Evolutionary conservation across 495 filamentous ascomycete genomes (phyloP).

Genomic region (Oidiodendron maius): DNA sequence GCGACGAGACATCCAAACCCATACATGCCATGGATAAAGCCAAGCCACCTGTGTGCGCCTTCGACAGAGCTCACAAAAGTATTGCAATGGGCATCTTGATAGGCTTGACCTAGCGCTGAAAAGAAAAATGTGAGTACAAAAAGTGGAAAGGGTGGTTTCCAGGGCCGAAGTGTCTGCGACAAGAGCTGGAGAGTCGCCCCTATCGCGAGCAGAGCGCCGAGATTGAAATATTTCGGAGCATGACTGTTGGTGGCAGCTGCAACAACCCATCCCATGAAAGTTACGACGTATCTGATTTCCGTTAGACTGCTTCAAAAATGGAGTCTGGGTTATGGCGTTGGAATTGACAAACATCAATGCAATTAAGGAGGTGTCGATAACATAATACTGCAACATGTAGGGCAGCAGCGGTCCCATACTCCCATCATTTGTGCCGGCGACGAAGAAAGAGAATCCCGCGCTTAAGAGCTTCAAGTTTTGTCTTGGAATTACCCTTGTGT

Average conservation of each 20-base stretch:
- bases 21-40: constrained; percentile 51
- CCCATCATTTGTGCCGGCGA: constrained; percentile 49
- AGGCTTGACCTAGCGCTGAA: constrained; percentile 42
- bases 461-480: constrained; percentile 33
- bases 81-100: constrained; percentile 49
- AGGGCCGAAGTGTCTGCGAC: constrained; percentile 40
- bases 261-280: constrained; percentile 41
- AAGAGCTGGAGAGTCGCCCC: constrained; percentile 42
- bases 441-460: constrained; percentile 46
- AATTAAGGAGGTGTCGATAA: constrained; percentile 40
- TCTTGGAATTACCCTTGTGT: neutral
- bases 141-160: constrained; percentile 41
- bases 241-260: constrained; percentile 43
- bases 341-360: constrained; percentile 38
- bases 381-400: constrained; percentile 43
- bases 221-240: constrained; percentile 34
- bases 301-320: neutral
- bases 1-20: constrained; percentile 43
- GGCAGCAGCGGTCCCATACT: constrained; percentile 48
- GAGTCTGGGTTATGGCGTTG: constrained; percentile 13
- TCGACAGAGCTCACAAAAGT: constrained; percentile 40
- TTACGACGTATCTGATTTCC: constrained; percentile 29
- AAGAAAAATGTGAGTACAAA: constrained; percentile 44
- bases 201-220: constrained; percentile 41
- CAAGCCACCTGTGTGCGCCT: constrained; percentile 48